Evolutionary conservation across 331 rosid genomes (phyloP).

Genomic region (Erythrophleum ivorense): DNA sequence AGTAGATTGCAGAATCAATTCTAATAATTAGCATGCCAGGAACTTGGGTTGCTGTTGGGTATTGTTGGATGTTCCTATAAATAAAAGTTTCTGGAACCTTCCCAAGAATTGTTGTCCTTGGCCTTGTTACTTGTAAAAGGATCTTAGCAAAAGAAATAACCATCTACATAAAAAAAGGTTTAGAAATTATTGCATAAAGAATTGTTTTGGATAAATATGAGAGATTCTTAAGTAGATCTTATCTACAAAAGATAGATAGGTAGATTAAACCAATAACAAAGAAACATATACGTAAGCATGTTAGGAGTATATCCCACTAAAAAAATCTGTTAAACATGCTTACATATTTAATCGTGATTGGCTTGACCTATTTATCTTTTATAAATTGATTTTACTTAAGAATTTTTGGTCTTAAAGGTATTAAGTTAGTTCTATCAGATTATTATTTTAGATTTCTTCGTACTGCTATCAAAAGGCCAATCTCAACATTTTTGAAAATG

Average conservation of each 20-base stretch:
- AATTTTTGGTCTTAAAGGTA: too few relatives aligned
- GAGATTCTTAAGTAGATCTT: background rate
- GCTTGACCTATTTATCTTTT: too few relatives aligned
- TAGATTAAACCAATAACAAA: background rate
- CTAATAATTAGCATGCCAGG: slow-evolving; percentile 68
- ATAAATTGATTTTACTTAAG: too few relatives aligned
- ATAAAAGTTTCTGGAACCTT: slow-evolving; percentile 63
- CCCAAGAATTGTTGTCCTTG: slow-evolving; percentile 74
- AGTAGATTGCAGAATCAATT: slow-evolving; percentile 90
- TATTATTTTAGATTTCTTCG: too few relatives aligned
- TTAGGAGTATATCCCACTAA: background rate
- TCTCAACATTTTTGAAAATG: slow-evolving; percentile 72
- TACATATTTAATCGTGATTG: background rate
- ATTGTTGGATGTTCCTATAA: slow-evolving; percentile 73
- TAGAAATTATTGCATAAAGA: background rate
- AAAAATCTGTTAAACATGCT: background rate
- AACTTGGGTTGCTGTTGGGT: slow-evolving; percentile 64
- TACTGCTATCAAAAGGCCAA: slow-evolving; percentile 82
- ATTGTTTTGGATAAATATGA: background rate
- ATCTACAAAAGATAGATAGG: background rate
- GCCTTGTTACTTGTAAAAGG: slow-evolving; percentile 83
- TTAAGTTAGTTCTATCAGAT: too few relatives aligned
- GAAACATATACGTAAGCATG: background rate
- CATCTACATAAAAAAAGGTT: slow-evolving; percentile 50
- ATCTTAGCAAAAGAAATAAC: slow-evolving; percentile 75